Evolutionary conservation across 805 yeast genomes (phyloP).

Genomic region (Saturnispora besseyi): DNA sequence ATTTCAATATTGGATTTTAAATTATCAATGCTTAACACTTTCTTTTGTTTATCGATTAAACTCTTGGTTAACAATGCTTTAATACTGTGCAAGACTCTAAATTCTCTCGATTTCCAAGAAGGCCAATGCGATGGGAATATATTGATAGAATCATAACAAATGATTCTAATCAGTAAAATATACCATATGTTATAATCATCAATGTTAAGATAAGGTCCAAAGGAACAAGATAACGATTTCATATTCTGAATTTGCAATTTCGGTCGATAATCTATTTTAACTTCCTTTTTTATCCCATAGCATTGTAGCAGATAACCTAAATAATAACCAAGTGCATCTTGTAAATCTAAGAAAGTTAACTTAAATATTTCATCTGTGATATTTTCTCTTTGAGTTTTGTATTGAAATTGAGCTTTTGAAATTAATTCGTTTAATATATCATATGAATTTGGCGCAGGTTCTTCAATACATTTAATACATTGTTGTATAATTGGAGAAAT

Average conservation of each 20-base stretch:
- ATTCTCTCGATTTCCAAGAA: conserved; percentile 6
- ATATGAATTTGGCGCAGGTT: not conserved
- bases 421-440: not conserved
- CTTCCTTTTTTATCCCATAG: not conserved
- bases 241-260: not conserved
- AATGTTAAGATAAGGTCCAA: not conserved
- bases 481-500: not conserved
- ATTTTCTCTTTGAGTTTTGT: not conserved
- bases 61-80: not conserved
- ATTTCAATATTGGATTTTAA: not conserved
- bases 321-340: conserved; percentile 2
- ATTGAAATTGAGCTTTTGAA: not conserved
- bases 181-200: not conserved
- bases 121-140: conserved; percentile 3
- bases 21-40: not conserved
- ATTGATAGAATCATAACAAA: not conserved
- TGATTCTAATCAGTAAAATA: not conserved
- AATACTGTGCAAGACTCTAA: conserved; percentile 5
- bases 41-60: not conserved
- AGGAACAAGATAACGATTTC: not conserved
- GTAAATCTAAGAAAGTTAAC: not conserved
- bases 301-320: conserved; percentile 2
- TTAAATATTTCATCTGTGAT: not conserved
- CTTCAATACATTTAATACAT: not conserved
- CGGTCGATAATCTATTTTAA: not conserved